Evolutionary conservation across 2,329 filamentous ascomycete species (phyloP).

Genomic region (Alternaria arbusti): DNA sequence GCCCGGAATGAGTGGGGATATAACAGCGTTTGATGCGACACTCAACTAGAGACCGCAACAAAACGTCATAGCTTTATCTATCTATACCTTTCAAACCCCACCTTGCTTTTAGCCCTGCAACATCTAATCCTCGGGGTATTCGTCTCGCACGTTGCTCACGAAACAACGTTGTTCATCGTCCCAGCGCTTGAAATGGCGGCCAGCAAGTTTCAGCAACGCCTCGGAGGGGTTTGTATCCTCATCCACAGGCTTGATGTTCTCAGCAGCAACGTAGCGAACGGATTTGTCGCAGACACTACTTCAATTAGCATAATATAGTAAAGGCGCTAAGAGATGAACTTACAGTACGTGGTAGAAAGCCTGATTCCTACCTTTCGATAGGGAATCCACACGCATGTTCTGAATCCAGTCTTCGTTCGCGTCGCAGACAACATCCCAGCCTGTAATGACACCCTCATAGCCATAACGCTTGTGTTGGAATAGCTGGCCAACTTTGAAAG

Average conservation of each 20-base stretch:
- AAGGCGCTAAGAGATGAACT: constrained; percentile 53
- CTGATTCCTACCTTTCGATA: constrained; percentile 67
- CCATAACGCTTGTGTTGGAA: constrained; percentile 82
- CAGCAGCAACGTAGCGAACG: constrained; percentile 77
- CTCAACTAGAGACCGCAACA: not conserved
- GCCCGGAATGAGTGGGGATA: not conserved
- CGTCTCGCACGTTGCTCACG: constrained; percentile 80
- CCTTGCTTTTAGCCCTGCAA: not conserved
- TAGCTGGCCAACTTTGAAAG: constrained; percentile 71
- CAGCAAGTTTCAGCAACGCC: constrained; percentile 73
- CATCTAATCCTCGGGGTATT: constrained; percentile 83
- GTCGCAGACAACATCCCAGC: constrained; percentile 75
- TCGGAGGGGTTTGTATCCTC: constrained; percentile 54
- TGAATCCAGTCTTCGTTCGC: constrained; percentile 68
- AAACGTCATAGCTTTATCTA: not conserved
- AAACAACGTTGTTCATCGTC: constrained; percentile 71
- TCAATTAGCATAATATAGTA: not conserved
- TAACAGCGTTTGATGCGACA: not conserved
- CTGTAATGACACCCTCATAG: constrained; percentile 82
- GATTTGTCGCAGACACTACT: constrained; percentile 70
- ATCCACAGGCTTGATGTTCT: constrained; percentile 69
- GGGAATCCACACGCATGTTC: constrained; percentile 66
- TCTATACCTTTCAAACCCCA: not conserved
- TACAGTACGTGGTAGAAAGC: constrained; percentile 89
- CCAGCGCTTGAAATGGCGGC: constrained; percentile 88